Conservation (phyloP, 1,139 yeast species). For the Candida sanyaensis region DNA sequence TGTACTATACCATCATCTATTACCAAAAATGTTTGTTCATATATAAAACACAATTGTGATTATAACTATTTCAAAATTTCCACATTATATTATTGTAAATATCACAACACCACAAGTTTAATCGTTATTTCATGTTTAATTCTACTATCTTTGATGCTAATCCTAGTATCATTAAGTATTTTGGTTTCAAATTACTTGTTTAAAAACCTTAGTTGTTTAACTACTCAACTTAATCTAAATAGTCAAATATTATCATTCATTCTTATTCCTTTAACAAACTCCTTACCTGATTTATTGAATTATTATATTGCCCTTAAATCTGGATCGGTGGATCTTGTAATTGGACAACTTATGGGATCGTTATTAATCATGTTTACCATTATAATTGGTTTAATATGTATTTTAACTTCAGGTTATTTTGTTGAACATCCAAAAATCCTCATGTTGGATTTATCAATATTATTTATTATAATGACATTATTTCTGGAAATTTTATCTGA, state of each 20-base stretch:
- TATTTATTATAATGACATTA: conserved; percentile 34
- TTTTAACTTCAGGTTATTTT: conserved; percentile 26
- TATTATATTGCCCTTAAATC: conserved; percentile 34
- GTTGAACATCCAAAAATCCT: conserved; percentile 22
- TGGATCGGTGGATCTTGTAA: conserved; percentile 35
- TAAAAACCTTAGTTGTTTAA: conserved; percentile 30
- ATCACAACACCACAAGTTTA: conserved; percentile 11
- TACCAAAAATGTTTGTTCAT: conserved; percentile 19
- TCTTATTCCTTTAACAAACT: conserved; percentile 41
- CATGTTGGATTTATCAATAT: conserved; percentile 36
- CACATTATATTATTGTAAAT: conserved; percentile 26
- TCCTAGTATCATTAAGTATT: conserved; percentile 30
- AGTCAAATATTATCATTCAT: conserved; percentile 36
- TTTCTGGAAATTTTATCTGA: conserved; percentile 50
- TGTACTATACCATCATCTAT: conserved; percentile 9
- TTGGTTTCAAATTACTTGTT: conserved; percentile 40
- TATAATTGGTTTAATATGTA: conserved; percentile 36
- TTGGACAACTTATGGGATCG: conserved; percentile 47
- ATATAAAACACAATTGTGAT: conserved; percentile 26
- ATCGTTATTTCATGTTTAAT: conserved; percentile 19
- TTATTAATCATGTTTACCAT: conserved; percentile 37
- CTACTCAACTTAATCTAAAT: conserved; percentile 27
- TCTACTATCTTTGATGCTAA: conserved; percentile 18
- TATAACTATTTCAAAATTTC: conserved; percentile 27
- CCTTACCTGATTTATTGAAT: conserved; percentile 42